Evolutionary conservation across 371 early-diverging fungal species (phyloP), one percentile per base, ranked within the genome.

Genomic region (Mucor saturninus): DNA sequence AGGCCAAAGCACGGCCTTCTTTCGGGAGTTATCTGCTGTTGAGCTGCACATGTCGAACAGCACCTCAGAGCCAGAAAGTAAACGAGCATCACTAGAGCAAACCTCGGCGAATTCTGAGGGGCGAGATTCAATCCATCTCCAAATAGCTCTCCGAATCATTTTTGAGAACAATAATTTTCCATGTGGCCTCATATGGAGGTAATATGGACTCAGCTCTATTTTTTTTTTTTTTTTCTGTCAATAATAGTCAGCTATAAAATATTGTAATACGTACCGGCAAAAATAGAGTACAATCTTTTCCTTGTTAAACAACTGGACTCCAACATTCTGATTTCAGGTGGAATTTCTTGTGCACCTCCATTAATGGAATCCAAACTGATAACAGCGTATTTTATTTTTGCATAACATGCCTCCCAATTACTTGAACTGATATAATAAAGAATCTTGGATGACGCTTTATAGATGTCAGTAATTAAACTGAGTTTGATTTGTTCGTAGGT

Each of bases 51-150:
- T 83, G 66, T 91, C 90, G 73, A 93, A 94, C 9, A 94, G 75
- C 30, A 85, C 80, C 52, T 94, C 92, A 11, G 86, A 86, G 11
- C 83, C 86, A 55, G 89, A 86, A 54, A 90, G 84, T 54, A 92
- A 63, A 8, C 89, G 83, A 51, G 80, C 82, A 45, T 83, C 83
- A 11, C 75, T 78, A 15, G 83, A 74, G 62, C 85, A 90, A 4
- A 93, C 79, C 49, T 77, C 73, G 2, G 84, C 81, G 72, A 92
- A 93, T 54, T 93, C 88, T 2, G 69, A 55, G 0, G 93, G 93
- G 52, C 84, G 89, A 0, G 83, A 76, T 54, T 92, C 91, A 32
- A 94, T 93, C 93, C 93, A 94, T 63, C 88, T 87, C 93, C 93
- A 94, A 56, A 94, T 92, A 5, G 90, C 86, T 21, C 85, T 86